Evolutionary conservation across 768 basidiomycete species (phyloP), one percentile per base, ranked within the genome.

Genomic region (Collybiopsis confluens): DNA sequence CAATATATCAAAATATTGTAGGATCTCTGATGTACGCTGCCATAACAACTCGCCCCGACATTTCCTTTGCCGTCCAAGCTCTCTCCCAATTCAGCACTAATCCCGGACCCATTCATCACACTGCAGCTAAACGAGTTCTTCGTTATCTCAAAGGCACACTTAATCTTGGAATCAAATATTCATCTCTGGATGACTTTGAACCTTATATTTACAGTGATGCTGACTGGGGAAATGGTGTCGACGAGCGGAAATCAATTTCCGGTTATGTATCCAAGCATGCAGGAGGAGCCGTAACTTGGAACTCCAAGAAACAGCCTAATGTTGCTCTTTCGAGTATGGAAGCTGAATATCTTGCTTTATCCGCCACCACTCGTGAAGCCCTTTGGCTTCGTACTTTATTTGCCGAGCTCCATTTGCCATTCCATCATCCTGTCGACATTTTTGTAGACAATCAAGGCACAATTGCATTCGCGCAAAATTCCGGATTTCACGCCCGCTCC

Each of bases 1-100:
- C 46, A 0, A 65, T 66, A 1, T 67, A 65, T 46, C 26, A 52
- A 0, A 43, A 57, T 40, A 57, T 52, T 13, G 53, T 70, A 28
- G 65, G 67, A 0, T 38, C 59, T 0, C 56, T 70, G 3, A 66
- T 64, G 61, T 68, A 68, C 40, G 30, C 57, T 0, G 54, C 61
- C 2, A 55, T 64, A 16, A 55, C 54, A 5, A 69, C 68, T 1
- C 54, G 57, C 4, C 69, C 63, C 3, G 68, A 70, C 45, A 67
- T 70, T 20, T 27, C 57, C 0, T 67, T 56, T 35, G 46, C 69
- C 6, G 54, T 68, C 28, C 30, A 52, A 20, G 48, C 43, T 1
- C 59, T 71, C 1, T 55, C 64, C 0, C 66, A 59, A 16, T 73
- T 67, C 64, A 46, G 57, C 21, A 38, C 54, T 9, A 68, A 70